Base-by-base conservation (phyloP, 176 grass and related monocot species). In the Musa schizocarpa region DNA sequence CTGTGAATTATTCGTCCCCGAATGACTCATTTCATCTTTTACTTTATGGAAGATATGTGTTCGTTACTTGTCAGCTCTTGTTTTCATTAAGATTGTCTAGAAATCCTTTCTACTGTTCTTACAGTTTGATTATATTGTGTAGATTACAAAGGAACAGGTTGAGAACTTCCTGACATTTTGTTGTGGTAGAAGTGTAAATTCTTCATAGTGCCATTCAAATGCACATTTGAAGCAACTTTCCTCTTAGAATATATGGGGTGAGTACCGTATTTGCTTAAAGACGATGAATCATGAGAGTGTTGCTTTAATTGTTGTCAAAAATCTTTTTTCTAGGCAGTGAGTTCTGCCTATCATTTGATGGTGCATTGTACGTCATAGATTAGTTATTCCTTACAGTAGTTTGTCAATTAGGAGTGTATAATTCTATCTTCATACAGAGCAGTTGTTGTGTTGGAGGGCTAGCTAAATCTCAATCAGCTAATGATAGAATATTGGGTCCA, bases 381-480 rank as follows among this genome's bases (percentile, higher is more conserved):
- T 14, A 20, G 17, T 20, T 19, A 62, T 62, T 62, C 9, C 2
- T 62, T 70, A n/a, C 49, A 52, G 34, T 20, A 51, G 43, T n/a
- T 20, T 54, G 10, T 53, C 25, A 13, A 55, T 29, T 21, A 74
- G 43, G 21, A 9, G 21, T 55, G n/a, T 74, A 74, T 53, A 56
- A 26, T 34, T 74, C 22, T 55, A 11, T 48, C 52, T 56, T 74
- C 26, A 22, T 52, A 26, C 71, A 74, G 52, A 74, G 22, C 71
- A 74, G 71, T 74, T 56, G 71, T 54, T 74, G 71, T n/a, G n/a
- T 74, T 74, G 71, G 71, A 27, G 71, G 71, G 52, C 71, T 74
- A 29, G 21, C 71, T 26, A 74, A 74, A 26, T 12, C 71, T 13
- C 71, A 74, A 27, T 13, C 71, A 27, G 11, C 13, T 25, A 16